Evolutionary conservation across 2,329 filamentous ascomycete genomes (phyloP).

Genomic region (Penicillium sp.): DNA sequence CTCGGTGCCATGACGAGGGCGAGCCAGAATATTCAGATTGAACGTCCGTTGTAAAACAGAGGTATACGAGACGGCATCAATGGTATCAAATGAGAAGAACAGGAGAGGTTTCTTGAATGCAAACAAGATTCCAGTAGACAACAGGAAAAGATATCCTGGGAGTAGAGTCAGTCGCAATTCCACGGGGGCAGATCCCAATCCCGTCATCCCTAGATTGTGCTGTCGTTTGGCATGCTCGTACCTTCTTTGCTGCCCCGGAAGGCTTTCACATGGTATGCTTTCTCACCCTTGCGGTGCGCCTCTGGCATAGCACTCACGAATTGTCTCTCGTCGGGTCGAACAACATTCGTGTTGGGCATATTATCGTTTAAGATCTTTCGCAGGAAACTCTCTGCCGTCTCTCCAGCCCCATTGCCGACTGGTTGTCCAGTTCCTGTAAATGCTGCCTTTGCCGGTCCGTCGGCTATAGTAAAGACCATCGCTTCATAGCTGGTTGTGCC

Average conservation of each 20-base stretch:
- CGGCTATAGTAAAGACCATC: slow-evolving; percentile 64
- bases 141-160: slow-evolving; percentile 66
- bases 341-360: slow-evolving; percentile 51
- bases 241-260: slow-evolving; percentile 69
- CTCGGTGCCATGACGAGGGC: slow-evolving; percentile 35
- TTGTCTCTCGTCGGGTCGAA: slow-evolving; percentile 59
- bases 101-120: slow-evolving; percentile 69
- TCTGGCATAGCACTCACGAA: slow-evolving; percentile 65
- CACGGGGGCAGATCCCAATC: neutral
- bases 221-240: slow-evolving; percentile 30
- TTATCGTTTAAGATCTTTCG: slow-evolving; percentile 54
- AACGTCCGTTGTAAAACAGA: slow-evolving; percentile 68
- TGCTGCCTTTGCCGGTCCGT: slow-evolving; percentile 54
- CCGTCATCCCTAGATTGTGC: neutral
- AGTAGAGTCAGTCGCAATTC: slow-evolving; percentile 6
- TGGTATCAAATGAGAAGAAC: slow-evolving; percentile 64
- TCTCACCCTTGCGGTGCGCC: slow-evolving; percentile 65
- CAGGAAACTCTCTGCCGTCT: slow-evolving; percentile 51
- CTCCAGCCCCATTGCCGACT: slow-evolving; percentile 48
- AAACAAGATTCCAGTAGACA: slow-evolving; percentile 64
- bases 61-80: slow-evolving; percentile 66
- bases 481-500: slow-evolving; percentile 53
- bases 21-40: slow-evolving; percentile 62
- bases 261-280: slow-evolving; percentile 67
- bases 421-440: slow-evolving; percentile 49